These are phyloP conservation scores for Fraxinus velutina DNA, from an alignment of 305 asterid genomes.

Conservation along the genomic window DNA sequence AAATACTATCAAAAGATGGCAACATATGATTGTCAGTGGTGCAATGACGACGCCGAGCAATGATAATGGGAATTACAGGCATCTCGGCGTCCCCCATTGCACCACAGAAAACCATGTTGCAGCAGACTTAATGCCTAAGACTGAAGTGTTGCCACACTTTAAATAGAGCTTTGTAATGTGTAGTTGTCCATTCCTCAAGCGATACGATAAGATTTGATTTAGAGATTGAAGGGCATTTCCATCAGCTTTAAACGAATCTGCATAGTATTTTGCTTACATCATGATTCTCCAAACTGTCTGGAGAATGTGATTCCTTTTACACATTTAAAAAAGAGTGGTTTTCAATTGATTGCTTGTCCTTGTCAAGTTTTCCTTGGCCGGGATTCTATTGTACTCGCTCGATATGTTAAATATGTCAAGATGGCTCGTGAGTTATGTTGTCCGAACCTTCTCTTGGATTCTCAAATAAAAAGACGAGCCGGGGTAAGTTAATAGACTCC, in stretches of 20 bases:
- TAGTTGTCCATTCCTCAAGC: not conserved
- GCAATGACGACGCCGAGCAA: slow-evolving; percentile 41
- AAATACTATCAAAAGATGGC: slow-evolving; percentile 13
- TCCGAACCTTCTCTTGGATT: not conserved
- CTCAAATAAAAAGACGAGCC: not conserved
- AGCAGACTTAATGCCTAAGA: not conserved
- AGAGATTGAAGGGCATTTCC: not conserved
- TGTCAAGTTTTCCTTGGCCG: not conserved
- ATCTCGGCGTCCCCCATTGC: slow-evolving; percentile 47
- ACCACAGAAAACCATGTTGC: slow-evolving; percentile 37
- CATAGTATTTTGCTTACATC: not conserved
- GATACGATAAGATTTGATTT: slow-evolving; percentile 11
- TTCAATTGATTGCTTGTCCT: slow-evolving; percentile 12
- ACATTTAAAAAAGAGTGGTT: not conserved
- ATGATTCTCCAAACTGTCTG: slow-evolving; percentile 2
- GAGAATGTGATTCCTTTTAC: slow-evolving; percentile 26
- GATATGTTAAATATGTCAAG: not conserved
- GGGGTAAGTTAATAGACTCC: not conserved
- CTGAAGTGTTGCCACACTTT: slow-evolving; percentile 6
- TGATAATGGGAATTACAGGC: not conserved
- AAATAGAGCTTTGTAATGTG: slow-evolving; percentile 6
- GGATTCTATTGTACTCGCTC: not conserved
- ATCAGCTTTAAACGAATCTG: not conserved
- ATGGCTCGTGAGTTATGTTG: not conserved
- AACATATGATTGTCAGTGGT: slow-evolving; percentile 37